A percentile compares a stretch with the other conserved stretches of the same genome.
These are phyloP conservation scores for Biscogniauxia marginata DNA, from an alignment of 2,329 filamentous ascomycete genomes.

Conservation along the genomic window DNA sequence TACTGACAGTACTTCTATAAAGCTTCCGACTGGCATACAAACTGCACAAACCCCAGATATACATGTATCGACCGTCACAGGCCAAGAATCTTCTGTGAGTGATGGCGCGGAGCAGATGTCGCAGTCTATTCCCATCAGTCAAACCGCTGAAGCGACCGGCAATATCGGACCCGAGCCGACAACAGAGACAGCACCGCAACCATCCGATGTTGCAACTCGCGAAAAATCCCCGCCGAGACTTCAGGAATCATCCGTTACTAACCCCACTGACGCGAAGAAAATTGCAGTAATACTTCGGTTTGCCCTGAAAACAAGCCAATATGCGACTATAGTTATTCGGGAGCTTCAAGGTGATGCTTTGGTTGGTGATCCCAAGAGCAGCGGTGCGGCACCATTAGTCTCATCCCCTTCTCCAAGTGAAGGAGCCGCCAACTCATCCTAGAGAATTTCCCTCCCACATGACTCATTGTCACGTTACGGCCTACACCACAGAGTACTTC, in stretches of 20 bases:
- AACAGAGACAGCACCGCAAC: background rate
- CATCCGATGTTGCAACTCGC: conserved; percentile 2
- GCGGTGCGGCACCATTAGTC: background rate
- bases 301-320: conserved; percentile 33
- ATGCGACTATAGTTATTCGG: conserved; percentile 34
- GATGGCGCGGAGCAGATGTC: background rate
- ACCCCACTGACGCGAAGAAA: conserved; percentile 22
- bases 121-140: background rate
- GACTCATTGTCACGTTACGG: background rate
- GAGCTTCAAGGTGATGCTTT: conserved; percentile 29
- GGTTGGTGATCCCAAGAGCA: background rate
- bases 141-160: background rate
- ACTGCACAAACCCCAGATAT: conserved; percentile 6
- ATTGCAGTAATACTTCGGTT: conserved; percentile 36
- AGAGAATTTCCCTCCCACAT: background rate
- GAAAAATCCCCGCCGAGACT: background rate
- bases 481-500: too few relatives aligned
- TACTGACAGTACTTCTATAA: conserved; percentile 22
- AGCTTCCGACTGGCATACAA: conserved; percentile 8
- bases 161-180: background rate
- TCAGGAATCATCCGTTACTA: background rate
- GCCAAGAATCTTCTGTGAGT: background rate
- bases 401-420: background rate
- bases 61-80: conserved; percentile 1
- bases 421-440: background rate